These are phyloP conservation scores for Colletotrichum magnum DNA, from an alignment of 2,329 filamentous ascomycete species.

Conservation along the genomic window DNA sequence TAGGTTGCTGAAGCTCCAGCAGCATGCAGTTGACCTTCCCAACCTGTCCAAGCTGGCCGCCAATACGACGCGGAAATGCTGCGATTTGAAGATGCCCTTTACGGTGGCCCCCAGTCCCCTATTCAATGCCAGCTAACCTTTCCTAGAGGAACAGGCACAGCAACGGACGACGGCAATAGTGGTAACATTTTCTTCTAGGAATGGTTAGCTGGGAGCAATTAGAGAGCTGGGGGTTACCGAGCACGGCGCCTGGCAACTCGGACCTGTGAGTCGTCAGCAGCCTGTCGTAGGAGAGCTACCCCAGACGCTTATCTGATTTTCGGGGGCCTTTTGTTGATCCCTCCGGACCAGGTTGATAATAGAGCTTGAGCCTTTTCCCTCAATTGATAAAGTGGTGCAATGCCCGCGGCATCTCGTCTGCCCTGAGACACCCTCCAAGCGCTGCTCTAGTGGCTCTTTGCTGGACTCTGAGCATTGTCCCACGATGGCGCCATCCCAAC, in stretches of 20 bases:
- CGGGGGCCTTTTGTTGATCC: neutral
- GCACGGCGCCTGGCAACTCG: neutral
- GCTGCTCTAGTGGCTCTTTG: conserved; percentile 8
- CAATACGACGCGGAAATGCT: conserved; percentile 1
- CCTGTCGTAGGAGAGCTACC: conserved; percentile 4
- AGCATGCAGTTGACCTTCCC: conserved; percentile 30
- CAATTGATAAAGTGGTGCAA: conserved; percentile 29
- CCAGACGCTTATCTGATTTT: neutral
- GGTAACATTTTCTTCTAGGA: no score
- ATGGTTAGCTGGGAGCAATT: no score
- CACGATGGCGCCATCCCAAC: conserved; percentile 15
- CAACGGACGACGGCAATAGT: no score
- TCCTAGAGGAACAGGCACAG: no score
- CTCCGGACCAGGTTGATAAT: neutral
- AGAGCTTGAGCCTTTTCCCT: neutral
- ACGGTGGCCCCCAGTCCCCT: no score
- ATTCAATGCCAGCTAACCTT: no score
- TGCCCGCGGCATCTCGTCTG: neutral
- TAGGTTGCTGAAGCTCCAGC: conserved; percentile 22
- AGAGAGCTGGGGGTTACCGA: no score
- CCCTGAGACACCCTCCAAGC: neutral
- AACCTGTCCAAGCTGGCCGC: conserved; percentile 16
- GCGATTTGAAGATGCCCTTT: no score
- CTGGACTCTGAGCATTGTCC: conserved; percentile 7
- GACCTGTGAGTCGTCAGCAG: neutral